Percentiles rank a stretch among this genome's conserved stretches.
Conservation (phyloP, 768 basidiomycete species). For the Mycena floridula region DNA sequence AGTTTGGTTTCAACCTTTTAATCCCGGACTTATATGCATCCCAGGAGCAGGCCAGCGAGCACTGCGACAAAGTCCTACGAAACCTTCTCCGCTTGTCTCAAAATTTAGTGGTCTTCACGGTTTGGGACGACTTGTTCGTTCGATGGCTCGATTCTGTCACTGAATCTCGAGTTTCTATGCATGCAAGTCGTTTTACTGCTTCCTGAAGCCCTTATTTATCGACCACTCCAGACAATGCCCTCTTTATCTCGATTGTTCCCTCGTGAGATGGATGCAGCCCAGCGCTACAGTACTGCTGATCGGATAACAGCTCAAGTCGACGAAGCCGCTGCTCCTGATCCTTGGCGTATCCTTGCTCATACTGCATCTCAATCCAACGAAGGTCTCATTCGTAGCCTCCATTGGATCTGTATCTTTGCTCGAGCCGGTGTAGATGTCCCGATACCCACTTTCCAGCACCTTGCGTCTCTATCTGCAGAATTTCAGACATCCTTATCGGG, state of each 20-base stretch:
- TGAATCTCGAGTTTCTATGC: conserved; percentile 21
- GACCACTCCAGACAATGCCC: conserved; percentile 35
- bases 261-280: conserved; percentile 39
- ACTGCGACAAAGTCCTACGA: conserved; percentile 40
- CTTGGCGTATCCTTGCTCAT: conserved; percentile 45
- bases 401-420: conserved; percentile 57
- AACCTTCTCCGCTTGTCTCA: conserved; percentile 50
- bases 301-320: conserved; percentile 23
- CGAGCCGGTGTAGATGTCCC: conserved; percentile 64
- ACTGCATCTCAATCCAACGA: conserved; percentile 34
- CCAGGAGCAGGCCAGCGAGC: conserved; percentile 15
- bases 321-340: conserved; percentile 36
- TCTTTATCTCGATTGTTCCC: conserved; percentile 55
- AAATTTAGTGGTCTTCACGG: conserved; percentile 45
- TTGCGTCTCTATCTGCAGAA: conserved; percentile 33
- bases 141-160: conserved; percentile 51
- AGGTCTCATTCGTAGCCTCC: conserved; percentile 41
- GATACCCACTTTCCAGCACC: conserved; percentile 39
- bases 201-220: not conserved
- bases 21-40: not conserved
- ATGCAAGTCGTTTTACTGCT: conserved; percentile 31
- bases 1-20: not conserved
- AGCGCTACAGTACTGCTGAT: conserved; percentile 30
- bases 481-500: conserved; percentile 36
- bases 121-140: conserved; percentile 52